Base-by-base conservation (phyloP, 2,329 filamentous ascomycete genomes). In the Chrysosphaeria jannelii region DNA sequence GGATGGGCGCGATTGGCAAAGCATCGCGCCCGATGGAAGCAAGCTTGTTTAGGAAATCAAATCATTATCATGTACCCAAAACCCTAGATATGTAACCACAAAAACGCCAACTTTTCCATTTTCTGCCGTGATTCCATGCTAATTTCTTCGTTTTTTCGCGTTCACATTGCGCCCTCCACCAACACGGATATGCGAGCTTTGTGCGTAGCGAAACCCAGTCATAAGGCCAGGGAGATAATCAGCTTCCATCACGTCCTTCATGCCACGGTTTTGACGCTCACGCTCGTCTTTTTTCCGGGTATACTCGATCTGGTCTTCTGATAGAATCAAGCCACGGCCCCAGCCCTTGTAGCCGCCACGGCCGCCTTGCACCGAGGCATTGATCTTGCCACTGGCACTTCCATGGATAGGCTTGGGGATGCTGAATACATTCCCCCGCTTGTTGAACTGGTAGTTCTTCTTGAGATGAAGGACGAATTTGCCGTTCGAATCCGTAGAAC, bases 361-460 rank as follows among this genome's bases (percentile, higher is more conserved):
- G 6, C 28, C 26, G 26, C 26, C 35, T 22, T 29, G 23, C 15
- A 17, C 9, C 5, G 44, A 52, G 6, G 46, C 57, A 47, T 59
- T 43, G 46, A 50, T 53, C 42, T 78, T 76, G 22, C 76, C 78
- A 42, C 65, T 89, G 5, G 79, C 47, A 9, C 60, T 68, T 3
- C 85, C 85, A 29, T 72, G 63, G 8, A 71, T 59, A 0, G 85
- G 74, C 48, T 91, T 93, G 2, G 85, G 85, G 21, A 97, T 65
- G 41, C 76, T 88, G 50, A 69, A 97, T 18, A 75, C 62, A 43
- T 91, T 85, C 24, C 85, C 85, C 13, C 79, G 59, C 34, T 70
- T 89, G 46, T 90, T 93, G 67, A 69, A 90, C 46, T 91, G 76
- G 53, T 85, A 90, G 43, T 90, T 90, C 44, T 66, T 68, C 53